Evolutionary conservation across 805 yeast genomes (phyloP).

Genomic region (Metschnikowia vanudenii): DNA sequence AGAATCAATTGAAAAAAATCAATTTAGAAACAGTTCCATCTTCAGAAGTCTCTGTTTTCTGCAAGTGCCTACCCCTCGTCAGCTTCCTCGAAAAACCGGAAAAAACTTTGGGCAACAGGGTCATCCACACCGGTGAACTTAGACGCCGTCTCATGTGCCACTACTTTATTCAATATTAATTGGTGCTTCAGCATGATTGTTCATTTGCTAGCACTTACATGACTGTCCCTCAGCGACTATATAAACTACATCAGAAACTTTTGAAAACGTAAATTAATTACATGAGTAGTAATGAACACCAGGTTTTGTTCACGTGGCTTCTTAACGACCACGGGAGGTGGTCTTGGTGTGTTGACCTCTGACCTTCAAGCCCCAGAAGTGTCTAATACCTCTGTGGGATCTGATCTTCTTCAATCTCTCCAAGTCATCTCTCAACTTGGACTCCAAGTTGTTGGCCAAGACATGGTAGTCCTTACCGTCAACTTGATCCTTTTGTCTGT

Average conservation of each 20-base stretch:
- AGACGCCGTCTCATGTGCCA: no score
- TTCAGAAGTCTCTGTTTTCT: no score
- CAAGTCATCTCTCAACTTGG: slow-evolving; percentile 99
- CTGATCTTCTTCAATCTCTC: slow-evolving; percentile 99
- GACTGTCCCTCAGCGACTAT: no score
- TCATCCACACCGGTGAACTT: no score
- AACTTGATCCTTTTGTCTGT: slow-evolving; percentile 93
- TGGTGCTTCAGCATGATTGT: no score
- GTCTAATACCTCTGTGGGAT: slow-evolving; percentile 99
- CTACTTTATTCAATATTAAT: no score
- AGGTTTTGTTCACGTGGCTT: slow-evolving; percentile 2
- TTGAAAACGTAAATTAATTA: slow-evolving; percentile 22
- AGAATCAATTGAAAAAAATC: no score
- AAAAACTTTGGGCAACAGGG: no score
- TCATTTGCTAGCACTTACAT: no score
- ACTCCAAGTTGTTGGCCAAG: slow-evolving; percentile 98
- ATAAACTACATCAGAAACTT: background rate
- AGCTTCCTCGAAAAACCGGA: no score
- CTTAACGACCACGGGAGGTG: slow-evolving; percentile 87
- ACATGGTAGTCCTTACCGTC: slow-evolving; percentile 99
- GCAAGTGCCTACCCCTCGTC: no score
- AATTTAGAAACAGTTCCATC: no score
- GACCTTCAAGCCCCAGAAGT: slow-evolving; percentile 99
- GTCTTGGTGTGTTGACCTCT: slow-evolving; percentile 99
- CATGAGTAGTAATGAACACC: slow-evolving; percentile 16